Evolutionary conservation across 2,329 filamentous ascomycete species (phyloP), one percentile per base, ranked within the genome.

Genomic region (Pseudodiploospora longispora): DNA sequence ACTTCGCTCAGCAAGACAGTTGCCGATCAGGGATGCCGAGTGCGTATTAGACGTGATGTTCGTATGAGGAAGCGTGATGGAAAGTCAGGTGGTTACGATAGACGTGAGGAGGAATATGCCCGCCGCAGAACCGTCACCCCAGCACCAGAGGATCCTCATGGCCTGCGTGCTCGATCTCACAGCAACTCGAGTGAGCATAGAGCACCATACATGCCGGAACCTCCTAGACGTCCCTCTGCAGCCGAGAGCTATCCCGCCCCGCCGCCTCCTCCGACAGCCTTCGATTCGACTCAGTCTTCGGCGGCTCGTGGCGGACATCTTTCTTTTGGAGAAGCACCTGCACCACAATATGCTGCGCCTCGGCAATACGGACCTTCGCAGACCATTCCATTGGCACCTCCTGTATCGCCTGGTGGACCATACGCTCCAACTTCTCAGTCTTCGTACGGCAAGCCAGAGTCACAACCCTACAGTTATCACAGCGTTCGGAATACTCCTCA

Each of bases 21-120:
- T 36, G 90, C 91, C 12, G 91, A 98, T 64, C 93, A 98, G 66
- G 93, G 93, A 47, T 97, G 93, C 64, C 87, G 91, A 53, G 93
- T 98, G 29, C 85, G 93, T 38, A 98, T 98, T 57, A 81, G 93
- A 45, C 86, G 93, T 51, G 93, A 97, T 66, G 87, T 95, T 6
- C 82, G 89, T 46, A 94, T 95, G 86, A 82, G 89, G 65, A 83
- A 87, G 59, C 82, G 88, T 33, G 85, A 88, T 48, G 76, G 76
- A 49, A 90, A 91, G 67, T 68, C 72, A 8, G 70, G 69, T 37
- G 68, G 70, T 39, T 71, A 70, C 41, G 67, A 70, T 5, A 77
- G 80, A 52, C 80, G 85, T 27, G 84, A 82, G 59, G 81, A 87
- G n/a, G 76, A 78, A 6, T 83, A 78, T 48, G 42, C 55, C 10